These are phyloP conservation scores for Lasiosphaeriaceae sp. DNA, from an alignment of 495 filamentous ascomycete species.

Conservation along the genomic window DNA sequence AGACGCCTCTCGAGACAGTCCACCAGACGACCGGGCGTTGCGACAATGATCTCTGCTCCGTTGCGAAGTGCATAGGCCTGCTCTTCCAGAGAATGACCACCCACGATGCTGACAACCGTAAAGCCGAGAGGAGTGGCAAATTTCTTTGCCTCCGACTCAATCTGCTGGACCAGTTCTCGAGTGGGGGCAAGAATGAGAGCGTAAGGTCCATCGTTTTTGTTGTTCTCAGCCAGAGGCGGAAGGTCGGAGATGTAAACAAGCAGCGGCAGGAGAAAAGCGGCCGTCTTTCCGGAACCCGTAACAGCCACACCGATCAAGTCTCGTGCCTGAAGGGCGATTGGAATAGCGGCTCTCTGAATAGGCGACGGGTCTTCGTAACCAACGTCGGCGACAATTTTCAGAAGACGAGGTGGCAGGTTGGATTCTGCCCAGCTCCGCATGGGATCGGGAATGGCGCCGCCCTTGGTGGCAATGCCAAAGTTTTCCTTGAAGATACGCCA, in stretches of 20 bases:
- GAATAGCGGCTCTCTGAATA: slow-evolving; percentile 91
- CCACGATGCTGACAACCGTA: slow-evolving; percentile 94
- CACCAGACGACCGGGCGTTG: slow-evolving; percentile 92
- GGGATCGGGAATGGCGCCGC: slow-evolving; percentile 84
- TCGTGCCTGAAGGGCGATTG: slow-evolving; percentile 86
- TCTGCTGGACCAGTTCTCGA: slow-evolving; percentile 98
- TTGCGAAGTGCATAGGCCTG: slow-evolving; percentile 91
- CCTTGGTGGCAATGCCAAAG: slow-evolving; percentile 92
- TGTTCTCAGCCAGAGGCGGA: slow-evolving; percentile 76
- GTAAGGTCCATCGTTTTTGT: slow-evolving; percentile 95
- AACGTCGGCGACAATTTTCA: slow-evolving; percentile 79
- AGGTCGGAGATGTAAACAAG: slow-evolving; percentile 96
- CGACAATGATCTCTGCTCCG: slow-evolving; percentile 97
- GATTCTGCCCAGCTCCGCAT: slow-evolving; percentile 97
- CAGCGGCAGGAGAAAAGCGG: slow-evolving; percentile 87
- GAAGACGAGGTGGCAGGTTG: slow-evolving; percentile 68
- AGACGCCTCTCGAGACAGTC: slow-evolving; percentile 95
- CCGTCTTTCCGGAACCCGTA: slow-evolving; percentile 98
- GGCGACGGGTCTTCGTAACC: slow-evolving; percentile 93
- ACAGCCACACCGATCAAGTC: slow-evolving; percentile 98
- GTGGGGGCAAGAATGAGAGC: slow-evolving; percentile 95
- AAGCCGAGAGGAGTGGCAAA: slow-evolving; percentile 91
- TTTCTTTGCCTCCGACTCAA: slow-evolving; percentile 90
- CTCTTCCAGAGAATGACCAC: slow-evolving; percentile 93
- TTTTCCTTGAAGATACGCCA: slow-evolving; percentile 99